Evolutionary conservation across 129 eudicot genomes (phyloP).

Genomic region (Arctium lappa): DNA sequence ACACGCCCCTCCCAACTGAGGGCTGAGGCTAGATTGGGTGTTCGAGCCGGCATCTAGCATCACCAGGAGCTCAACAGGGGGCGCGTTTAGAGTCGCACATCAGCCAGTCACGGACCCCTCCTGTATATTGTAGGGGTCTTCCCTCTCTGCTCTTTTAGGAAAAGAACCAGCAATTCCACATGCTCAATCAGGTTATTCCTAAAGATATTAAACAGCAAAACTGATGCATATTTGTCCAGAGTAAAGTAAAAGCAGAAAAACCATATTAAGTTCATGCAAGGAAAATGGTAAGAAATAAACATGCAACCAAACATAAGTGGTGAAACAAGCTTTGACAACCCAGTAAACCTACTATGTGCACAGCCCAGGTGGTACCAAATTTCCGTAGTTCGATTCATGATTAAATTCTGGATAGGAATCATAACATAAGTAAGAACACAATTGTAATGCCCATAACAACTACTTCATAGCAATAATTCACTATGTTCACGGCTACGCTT

Average conservation of each 20-base stretch:
- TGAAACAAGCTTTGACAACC: conserved; percentile 10
- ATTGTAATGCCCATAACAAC: neutral
- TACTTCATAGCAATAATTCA: neutral
- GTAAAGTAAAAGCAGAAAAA: neutral
- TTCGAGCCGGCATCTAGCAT: too few species aligned
- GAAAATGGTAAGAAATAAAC: neutral
- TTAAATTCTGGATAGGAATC: neutral
- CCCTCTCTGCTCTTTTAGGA: neutral
- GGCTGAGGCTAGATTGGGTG: too few species aligned
- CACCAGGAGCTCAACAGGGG: too few species aligned
- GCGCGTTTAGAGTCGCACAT: too few species aligned
- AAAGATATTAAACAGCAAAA: neutral
- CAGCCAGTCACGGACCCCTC: too few species aligned
- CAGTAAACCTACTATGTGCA: neutral
- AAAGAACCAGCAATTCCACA: neutral
- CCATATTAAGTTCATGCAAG: neutral
- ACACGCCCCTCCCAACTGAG: too few species aligned
- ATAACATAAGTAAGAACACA: neutral
- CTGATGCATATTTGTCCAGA: neutral
- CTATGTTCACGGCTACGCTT: neutral
- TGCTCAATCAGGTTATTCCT: neutral
- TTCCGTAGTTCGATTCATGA: neutral
- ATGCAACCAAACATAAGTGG: neutral
- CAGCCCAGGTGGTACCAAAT: neutral
- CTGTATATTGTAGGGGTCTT: neutral